phyloP scores from a whole-genome alignment of 2,329 filamentous ascomycete species.

The Calonectria montana region DNA sequence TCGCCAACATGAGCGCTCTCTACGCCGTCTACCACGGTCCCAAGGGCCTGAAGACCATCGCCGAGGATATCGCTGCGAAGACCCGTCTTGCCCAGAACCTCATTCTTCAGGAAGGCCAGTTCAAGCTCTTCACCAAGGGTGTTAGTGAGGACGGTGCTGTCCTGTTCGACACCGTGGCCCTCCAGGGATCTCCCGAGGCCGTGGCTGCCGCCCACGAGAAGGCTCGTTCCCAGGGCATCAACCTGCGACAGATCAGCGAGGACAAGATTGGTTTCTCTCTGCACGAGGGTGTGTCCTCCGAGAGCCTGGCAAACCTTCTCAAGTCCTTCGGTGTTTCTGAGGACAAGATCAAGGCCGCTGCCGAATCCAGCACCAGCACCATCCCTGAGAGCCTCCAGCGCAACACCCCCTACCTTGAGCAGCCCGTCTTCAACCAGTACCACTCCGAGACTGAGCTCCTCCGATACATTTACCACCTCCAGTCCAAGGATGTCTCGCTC shows the following conservation, averaged over 20 bases:
- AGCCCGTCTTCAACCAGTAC: constrained; percentile 94
- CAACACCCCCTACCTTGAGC: constrained; percentile 81
- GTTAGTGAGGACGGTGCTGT: constrained; percentile 67
- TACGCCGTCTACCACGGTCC: constrained; percentile 96
- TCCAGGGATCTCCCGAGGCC: constrained; percentile 58
- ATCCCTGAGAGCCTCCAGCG: constrained; percentile 75
- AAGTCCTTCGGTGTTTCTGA: constrained; percentile 41
- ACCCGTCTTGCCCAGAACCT: constrained; percentile 72
- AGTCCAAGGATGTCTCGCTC: constrained; percentile 93
- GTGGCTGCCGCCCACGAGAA: constrained; percentile 39
- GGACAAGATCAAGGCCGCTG: constrained; percentile 37
- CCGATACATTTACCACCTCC: constrained; percentile 91
- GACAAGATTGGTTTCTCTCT: constrained; percentile 48
- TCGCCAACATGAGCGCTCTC: constrained; percentile 96
- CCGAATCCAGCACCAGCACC: constrained; percentile 46
- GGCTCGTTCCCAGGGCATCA: constrained; percentile 35
- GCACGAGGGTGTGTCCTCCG: constrained; percentile 41
- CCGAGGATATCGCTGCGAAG: constrained; percentile 78
- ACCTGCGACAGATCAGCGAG: constrained; percentile 44
- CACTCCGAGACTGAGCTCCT: constrained; percentile 95
- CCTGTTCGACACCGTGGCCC: constrained; percentile 84
- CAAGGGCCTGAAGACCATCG: constrained; percentile 83
- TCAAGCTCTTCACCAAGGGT: constrained; percentile 69
- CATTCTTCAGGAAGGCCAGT: constrained; percentile 62
- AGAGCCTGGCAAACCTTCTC: constrained; percentile 38